Evolutionary conservation across 2,329 filamentous ascomycete genomes (phyloP).

Genomic region (Onygenales sp.): DNA sequence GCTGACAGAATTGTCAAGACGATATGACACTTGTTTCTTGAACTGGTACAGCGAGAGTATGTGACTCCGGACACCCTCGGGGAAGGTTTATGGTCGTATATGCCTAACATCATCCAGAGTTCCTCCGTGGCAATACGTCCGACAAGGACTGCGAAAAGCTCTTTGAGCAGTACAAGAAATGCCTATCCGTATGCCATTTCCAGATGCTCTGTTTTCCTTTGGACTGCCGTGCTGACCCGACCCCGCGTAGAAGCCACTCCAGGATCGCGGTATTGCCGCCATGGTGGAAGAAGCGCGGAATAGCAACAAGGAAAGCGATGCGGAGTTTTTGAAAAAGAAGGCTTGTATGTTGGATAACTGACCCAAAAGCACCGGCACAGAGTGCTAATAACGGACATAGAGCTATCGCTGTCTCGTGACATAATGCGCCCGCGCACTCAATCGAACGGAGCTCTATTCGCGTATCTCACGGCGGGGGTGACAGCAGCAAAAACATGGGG

Average conservation of each 20-base stretch:
- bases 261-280: conserved; percentile 82
- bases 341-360: conserved; percentile 5
- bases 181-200: conserved; percentile 57
- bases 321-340: conserved; percentile 48
- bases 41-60: conserved; percentile 99
- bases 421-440: too few relatives aligned
- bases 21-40: conserved; percentile 93
- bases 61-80: conserved; percentile 21
- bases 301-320: conserved; percentile 80
- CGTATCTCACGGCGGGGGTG: too few relatives aligned
- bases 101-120: conserved; percentile 50
- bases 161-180: conserved; percentile 82
- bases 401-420: too few relatives aligned
- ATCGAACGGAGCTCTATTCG: too few relatives aligned
- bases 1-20: conserved; percentile 43
- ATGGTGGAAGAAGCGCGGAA: conserved; percentile 86
- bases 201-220: neutral
- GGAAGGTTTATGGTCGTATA: neutral
- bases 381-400: neutral
- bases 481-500: too few relatives aligned
- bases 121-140: conserved; percentile 72
- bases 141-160: conserved; percentile 77
- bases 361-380: neutral
- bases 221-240: conserved; percentile 2
- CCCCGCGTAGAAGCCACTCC: conserved; percentile 61